These are phyloP conservation scores for Adiantum capillusveneris DNA, from an alignment of 75 land plant genomes.

Conservation along the genomic window DNA sequence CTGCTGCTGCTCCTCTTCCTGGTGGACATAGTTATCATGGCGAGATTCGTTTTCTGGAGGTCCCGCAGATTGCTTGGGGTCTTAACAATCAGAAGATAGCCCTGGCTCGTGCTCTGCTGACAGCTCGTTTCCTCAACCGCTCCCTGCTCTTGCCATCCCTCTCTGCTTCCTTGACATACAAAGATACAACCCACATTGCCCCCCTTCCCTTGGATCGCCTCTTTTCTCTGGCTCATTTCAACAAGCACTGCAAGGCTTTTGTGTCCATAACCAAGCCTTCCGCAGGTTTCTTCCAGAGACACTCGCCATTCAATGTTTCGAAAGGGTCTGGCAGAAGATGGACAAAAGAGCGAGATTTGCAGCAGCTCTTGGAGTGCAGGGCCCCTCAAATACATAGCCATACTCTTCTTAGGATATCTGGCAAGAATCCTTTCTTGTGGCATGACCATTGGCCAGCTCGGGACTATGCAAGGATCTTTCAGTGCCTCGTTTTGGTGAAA, in stretches of 20 bases:
- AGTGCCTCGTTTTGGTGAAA: conserved; percentile 56
- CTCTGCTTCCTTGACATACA: conserved; percentile 72
- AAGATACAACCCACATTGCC: conserved; percentile 45
- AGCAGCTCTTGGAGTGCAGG: conserved; percentile 45
- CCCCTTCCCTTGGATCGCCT: conserved; percentile 66
- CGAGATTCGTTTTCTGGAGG: conserved; percentile 41
- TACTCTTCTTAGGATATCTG: conserved; percentile 45
- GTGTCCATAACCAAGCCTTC: conserved; percentile 35
- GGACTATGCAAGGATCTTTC: conserved; percentile 70
- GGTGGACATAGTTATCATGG: no score
- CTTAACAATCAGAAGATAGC: conserved; percentile 99
- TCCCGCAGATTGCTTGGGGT: conserved; percentile 93
- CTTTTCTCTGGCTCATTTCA: conserved; percentile 59
- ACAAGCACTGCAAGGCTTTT: conserved; percentile 60
- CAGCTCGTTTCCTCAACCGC: conserved; percentile 82
- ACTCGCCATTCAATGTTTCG: conserved; percentile 23
- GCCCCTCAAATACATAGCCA: conserved; percentile 18
- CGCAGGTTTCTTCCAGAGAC: conserved; percentile 20
- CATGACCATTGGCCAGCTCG: conserved; percentile 85
- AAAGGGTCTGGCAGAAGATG: conserved; percentile 88
- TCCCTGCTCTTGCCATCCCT: conserved; percentile 79
- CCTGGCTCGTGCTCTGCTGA: conserved; percentile 74
- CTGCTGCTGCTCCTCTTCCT: no score
- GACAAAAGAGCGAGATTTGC: conserved; percentile 62
- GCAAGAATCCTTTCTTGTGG: conserved; percentile 92